Evolutionary conservation across 306 rosid genomes (phyloP).

Genomic region (Quercus cerris): DNA sequence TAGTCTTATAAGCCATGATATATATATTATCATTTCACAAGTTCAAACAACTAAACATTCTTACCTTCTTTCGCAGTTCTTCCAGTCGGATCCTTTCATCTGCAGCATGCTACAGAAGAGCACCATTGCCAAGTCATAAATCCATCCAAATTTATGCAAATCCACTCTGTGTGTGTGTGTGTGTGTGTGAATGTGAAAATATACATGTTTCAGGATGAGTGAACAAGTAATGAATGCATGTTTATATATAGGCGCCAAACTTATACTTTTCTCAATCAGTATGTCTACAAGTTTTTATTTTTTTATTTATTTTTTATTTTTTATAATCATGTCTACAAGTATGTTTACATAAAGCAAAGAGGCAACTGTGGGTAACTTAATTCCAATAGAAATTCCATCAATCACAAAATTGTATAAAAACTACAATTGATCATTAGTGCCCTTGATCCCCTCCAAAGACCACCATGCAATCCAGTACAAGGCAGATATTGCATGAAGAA

Average conservation of each 20-base stretch:
- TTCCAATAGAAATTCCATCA: conserved; percentile 8
- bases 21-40: conserved; percentile 10
- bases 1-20: conserved; percentile 21
- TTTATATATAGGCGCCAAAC: background rate
- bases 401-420: background rate
- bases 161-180: background rate
- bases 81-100: conserved; percentile 92
- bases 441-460: background rate
- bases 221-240: background rate
- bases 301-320: no score
- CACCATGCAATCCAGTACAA: background rate
- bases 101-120: conserved; percentile 78
- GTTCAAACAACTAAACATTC: conserved; percentile 15
- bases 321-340: background rate
- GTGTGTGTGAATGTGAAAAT: background rate
- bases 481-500: background rate
- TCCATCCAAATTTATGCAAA: conserved; percentile 2
- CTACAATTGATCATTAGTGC: background rate
- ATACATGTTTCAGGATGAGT: background rate
- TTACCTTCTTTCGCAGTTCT: conserved; percentile 88
- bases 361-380: conserved; percentile 2
- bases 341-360: background rate
- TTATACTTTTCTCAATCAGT: background rate
- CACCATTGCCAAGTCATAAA: conserved; percentile 25
- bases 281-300: background rate